Evolutionary conservation across 2,329 filamentous ascomycete species (phyloP), one percentile per base, ranked within the genome.

Genomic region (Pseudocercospora fuligena): DNA sequence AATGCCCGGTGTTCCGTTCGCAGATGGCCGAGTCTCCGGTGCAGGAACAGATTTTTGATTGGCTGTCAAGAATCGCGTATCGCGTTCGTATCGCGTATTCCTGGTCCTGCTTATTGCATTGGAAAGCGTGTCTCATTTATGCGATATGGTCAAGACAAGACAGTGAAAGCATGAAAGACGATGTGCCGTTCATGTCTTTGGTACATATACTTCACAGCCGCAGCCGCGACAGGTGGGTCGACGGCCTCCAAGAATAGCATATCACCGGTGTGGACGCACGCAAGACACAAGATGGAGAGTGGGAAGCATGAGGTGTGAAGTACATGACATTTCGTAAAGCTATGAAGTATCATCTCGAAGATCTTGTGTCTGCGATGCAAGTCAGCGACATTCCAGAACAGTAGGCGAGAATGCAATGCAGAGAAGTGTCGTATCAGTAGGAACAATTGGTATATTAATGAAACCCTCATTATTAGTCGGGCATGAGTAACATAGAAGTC

Each of bases 401-500:
- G 40, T 16, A 1, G 16, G 12, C 7, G 3, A 19, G 5, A 16
- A 57, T 3, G 16, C 14, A 33, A 57, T 16, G 53, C 27, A 33
- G 23, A 14, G 23, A 57, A 57, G 47, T 60, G 60, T 27, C n/a
- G 23, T 53, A 53, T 73, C 71, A 73, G 70, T 69, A 73, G 71
- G 71, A 73, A 73, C 71, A 73, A 73, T 73, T 73, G 71, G 67
- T 59, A 70, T 73, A 69, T 68, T 69, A 69, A 58, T 67, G 54
- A 66, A 66, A 59, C 69, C 66, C 66, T 72, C 71, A 73, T 66
- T 21, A 64, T 65, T 25, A 33, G 68, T 68, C 71, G 64, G 66
- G 69, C 57, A 66, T 71, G 69, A 62, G 65, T 51, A 43, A 58
- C 29, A 9, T 36, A 64, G 46, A 62, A 70, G 64, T 73, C 69